Evolutionary conservation across 2,329 filamentous ascomycete genomes (phyloP).

Genomic region (Pseudogymnoascus sp.): DNA sequence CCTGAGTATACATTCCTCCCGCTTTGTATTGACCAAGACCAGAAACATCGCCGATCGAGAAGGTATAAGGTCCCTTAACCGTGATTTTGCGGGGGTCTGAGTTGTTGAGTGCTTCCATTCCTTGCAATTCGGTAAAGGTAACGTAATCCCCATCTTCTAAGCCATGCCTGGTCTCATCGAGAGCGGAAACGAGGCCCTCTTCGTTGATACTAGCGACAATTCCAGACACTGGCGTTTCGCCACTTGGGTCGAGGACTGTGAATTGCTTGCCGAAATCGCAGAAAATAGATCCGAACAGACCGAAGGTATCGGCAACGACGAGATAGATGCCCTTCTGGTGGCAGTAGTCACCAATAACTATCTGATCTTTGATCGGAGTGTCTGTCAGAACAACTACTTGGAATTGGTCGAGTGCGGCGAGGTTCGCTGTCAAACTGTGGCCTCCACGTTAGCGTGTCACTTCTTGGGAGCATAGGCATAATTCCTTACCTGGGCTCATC

Average conservation of each 20-base stretch:
- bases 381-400: conserved; percentile 89
- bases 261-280: conserved; percentile 97
- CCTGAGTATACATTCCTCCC: conserved; percentile 86
- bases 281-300: conserved; percentile 91
- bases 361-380: conserved; percentile 71
- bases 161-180: conserved; percentile 92
- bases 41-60: conserved; percentile 90
- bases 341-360: conserved; percentile 83
- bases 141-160: conserved; percentile 95
- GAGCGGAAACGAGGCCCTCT: conserved; percentile 81
- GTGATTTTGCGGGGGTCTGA: conserved; percentile 81
- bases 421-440: conserved; percentile 62
- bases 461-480: not conserved
- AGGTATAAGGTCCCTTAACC: conserved; percentile 94
- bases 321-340: conserved; percentile 90
- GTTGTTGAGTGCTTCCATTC: conserved; percentile 82
- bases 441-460: conserved; percentile 20
- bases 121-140: conserved; percentile 86
- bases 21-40: conserved; percentile 79
- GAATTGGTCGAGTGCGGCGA: conserved; percentile 79
- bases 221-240: conserved; percentile 78
- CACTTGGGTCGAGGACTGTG: conserved; percentile 79
- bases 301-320: conserved; percentile 80
- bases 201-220: conserved; percentile 88
- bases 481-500: conserved; percentile 44